These are phyloP conservation scores for Pulveroboletus sp. DNA, from an alignment of 768 basidiomycete species.

Conservation along the genomic window DNA sequence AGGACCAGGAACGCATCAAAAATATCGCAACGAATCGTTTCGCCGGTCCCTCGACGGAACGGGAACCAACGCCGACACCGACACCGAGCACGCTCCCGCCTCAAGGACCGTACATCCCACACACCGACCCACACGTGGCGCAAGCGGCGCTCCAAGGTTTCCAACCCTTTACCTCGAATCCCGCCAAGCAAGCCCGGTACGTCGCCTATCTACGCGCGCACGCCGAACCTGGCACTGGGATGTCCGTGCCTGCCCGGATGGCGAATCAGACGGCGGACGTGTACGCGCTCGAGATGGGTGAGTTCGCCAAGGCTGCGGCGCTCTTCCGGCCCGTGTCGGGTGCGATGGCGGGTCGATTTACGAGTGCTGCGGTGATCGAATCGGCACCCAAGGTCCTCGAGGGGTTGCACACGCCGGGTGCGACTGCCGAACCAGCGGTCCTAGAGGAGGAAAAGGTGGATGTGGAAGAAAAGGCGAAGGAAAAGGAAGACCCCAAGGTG, in stretches of 20 bases:
- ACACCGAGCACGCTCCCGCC: constrained; percentile 16
- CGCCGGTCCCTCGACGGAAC: constrained; percentile 19
- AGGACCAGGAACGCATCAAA: constrained; percentile 82
- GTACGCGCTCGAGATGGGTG: constrained; percentile 77
- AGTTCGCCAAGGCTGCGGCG: constrained; percentile 82
- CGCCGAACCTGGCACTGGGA: constrained; percentile 41
- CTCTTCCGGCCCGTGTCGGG: constrained; percentile 91
- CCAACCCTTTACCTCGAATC: constrained; percentile 78
- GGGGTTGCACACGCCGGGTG: constrained; percentile 63
- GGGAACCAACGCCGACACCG: constrained; percentile 21
- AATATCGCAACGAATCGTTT: constrained; percentile 41
- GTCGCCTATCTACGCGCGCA: constrained; percentile 76
- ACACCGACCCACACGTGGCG: constrained; percentile 72
- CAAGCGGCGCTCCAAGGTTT: constrained; percentile 86
- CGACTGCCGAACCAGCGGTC: too few species aligned
- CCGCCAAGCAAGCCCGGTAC: constrained; percentile 82
- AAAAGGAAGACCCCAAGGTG: constrained; percentile 68
- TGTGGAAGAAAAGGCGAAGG: constrained; percentile 34
- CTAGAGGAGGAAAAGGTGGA: too few species aligned
- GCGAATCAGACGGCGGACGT: constrained; percentile 60
- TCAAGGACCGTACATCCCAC: constrained; percentile 45
- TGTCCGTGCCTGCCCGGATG: constrained; percentile 47
- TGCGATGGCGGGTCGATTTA: constrained; percentile 94
- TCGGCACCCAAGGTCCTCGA: constrained; percentile 56
- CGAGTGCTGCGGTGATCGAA: constrained; percentile 72